phyloP scores from a whole-genome alignment of 805 yeast genomes.

The Metschnikowia cubensis region DNA sequence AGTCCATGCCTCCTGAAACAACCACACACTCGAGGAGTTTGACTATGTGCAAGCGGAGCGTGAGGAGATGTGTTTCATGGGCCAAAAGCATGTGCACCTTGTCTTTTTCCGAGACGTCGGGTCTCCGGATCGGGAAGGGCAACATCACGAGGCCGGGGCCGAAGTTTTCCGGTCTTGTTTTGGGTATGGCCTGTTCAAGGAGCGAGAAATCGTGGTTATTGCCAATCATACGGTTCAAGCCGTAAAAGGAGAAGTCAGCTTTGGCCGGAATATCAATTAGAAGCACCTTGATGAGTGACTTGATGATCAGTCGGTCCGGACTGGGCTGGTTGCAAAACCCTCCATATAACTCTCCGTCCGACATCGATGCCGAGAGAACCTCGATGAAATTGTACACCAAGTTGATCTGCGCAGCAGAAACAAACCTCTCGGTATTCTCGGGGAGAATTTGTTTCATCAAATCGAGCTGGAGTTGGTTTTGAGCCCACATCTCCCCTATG shows the following conservation, averaged over 20 bases:
- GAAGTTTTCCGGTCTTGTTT: constrained; percentile 2
- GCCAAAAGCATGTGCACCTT: constrained; percentile 21
- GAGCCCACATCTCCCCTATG: constrained; percentile 22
- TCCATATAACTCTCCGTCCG: constrained; percentile 8
- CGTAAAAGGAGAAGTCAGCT: constrained; percentile 45
- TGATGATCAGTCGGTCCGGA: constrained; percentile 14
- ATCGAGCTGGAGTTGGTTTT: constrained; percentile 27
- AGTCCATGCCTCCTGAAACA: constrained; percentile 23
- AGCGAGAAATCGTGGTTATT: constrained; percentile 43
- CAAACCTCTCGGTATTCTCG: constrained; percentile 43
- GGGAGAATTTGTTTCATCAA: constrained; percentile 43
- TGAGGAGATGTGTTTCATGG: constrained; percentile 44
- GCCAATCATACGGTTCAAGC: constrained; percentile 53
- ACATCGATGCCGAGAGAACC: constrained; percentile 44
- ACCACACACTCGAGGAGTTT: constrained; percentile 46
- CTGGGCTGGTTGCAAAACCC: constrained; percentile 5
- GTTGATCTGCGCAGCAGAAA: constrained; percentile 40
- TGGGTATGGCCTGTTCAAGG: constrained; percentile 42
- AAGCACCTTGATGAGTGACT: constrained; percentile 32
- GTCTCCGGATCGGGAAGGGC: constrained; percentile 13
- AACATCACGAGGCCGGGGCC: constrained; percentile 8
- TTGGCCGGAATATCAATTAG: constrained; percentile 40
- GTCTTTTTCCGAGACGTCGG: constrained; percentile 1
- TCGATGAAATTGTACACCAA: constrained; percentile 52
- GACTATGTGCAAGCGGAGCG: constrained; percentile 43